phyloP scores from a whole-genome alignment of 768 basidiomycete species.

The Mycena haematopus region DNA sequence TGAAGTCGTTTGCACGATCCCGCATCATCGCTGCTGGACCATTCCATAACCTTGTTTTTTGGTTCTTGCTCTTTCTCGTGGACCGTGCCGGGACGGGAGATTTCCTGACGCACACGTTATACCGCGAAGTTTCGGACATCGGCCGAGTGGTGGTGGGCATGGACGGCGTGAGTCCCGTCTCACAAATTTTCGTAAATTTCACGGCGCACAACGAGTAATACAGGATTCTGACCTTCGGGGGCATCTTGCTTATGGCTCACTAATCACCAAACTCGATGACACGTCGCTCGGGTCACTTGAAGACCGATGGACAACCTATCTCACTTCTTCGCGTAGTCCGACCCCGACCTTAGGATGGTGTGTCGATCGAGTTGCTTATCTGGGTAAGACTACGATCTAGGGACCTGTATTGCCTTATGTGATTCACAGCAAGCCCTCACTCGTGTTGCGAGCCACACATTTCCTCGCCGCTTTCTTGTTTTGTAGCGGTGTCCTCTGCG shows the following conservation, averaged over 20 bases:
- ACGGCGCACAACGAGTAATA: neutral
- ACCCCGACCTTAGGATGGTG: slow-evolving; percentile 65
- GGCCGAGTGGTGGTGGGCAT: slow-evolving; percentile 66
- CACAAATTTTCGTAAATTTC: neutral
- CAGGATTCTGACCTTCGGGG: slow-evolving; percentile 68
- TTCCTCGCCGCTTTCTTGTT: slow-evolving; percentile 49
- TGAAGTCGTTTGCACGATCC: slow-evolving; percentile 51
- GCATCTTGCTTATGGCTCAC: slow-evolving; percentile 60
- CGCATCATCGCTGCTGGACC: slow-evolving; percentile 77
- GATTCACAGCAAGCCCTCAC: slow-evolving; percentile 32
- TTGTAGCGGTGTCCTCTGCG: slow-evolving; percentile 40
- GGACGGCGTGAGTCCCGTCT: slow-evolving; percentile 46
- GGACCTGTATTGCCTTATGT: neutral
- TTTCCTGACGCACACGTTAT: slow-evolving; percentile 48
- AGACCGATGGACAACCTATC: slow-evolving; percentile 56
- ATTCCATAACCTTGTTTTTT: slow-evolving; percentile 77
- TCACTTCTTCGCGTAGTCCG: slow-evolving; percentile 35
- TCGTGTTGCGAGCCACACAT: slow-evolving; percentile 36
- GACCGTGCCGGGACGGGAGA: slow-evolving; percentile 41
- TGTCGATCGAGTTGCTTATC: slow-evolving; percentile 39
- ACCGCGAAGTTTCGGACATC: slow-evolving; percentile 54
- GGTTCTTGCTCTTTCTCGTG: slow-evolving; percentile 49
- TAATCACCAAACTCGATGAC: slow-evolving; percentile 76
- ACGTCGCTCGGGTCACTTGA: slow-evolving; percentile 43
- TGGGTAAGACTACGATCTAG: slow-evolving; percentile 33